Evolutionary conservation across 495 filamentous ascomycete species (phyloP).

Genomic region (Monascus purpureus): DNA sequence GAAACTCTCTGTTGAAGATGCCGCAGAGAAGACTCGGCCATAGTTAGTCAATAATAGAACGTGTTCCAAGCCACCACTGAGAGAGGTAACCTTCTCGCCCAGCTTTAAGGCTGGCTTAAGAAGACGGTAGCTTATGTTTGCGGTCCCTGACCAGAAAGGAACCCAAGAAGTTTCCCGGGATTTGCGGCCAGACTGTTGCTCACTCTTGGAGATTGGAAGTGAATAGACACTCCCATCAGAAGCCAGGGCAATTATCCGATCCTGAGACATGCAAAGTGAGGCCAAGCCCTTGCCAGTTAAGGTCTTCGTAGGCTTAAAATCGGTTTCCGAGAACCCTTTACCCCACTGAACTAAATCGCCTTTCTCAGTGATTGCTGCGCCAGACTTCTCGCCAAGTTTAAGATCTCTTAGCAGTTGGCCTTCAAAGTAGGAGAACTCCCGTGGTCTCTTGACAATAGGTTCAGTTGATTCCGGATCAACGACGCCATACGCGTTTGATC

Average conservation of each 20-base stretch:
- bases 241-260: constrained; percentile 70
- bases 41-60: constrained; percentile 70
- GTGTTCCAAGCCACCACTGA: constrained; percentile 72
- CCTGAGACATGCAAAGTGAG: constrained; percentile 57
- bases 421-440: constrained; percentile 71
- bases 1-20: constrained; percentile 60
- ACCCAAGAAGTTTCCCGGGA: constrained; percentile 53
- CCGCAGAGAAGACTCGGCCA: constrained; percentile 77
- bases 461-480: constrained; percentile 76
- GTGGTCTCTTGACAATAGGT: constrained; percentile 58
- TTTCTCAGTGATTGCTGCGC: constrained; percentile 76
- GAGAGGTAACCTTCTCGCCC: constrained; percentile 59
- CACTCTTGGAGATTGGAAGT: constrained; percentile 57
- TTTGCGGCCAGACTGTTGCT: constrained; percentile 53
- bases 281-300: constrained; percentile 68
- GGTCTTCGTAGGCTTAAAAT: constrained; percentile 49
- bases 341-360: constrained; percentile 94
- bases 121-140: constrained; percentile 53
- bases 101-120: constrained; percentile 56
- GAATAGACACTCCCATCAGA: constrained; percentile 76
- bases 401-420: constrained; percentile 74
- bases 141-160: constrained; percentile 50
- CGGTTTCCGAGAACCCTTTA: constrained; percentile 47
- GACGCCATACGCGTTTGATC: constrained; percentile 72
- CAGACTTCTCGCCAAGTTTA: constrained; percentile 70